A percentile compares a stretch with the other conserved stretches of the same genome.
phyloP scores from a whole-genome alignment of 2,329 filamentous ascomycete genomes.

The Cladosporium cucumerinum region DNA sequence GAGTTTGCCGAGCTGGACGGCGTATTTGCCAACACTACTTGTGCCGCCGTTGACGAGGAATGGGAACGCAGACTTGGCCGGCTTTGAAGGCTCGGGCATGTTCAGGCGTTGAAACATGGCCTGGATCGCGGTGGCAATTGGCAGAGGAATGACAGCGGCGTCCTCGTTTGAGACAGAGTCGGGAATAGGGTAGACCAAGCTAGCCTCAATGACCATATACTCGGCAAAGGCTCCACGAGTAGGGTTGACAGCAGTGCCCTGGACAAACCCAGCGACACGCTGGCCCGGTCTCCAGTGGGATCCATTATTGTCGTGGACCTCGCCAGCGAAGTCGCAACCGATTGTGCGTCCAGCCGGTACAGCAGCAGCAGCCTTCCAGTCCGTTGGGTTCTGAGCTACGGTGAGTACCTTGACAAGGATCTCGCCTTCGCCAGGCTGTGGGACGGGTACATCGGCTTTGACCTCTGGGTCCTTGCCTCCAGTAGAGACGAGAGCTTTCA shows the following conservation, averaged over 20 bases:
- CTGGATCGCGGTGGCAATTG: slow-evolving; percentile 40
- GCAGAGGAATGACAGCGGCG: slow-evolving; percentile 40
- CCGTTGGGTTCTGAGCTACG: slow-evolving; percentile 30
- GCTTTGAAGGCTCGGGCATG: slow-evolving; percentile 44
- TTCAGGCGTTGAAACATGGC: slow-evolving; percentile 44
- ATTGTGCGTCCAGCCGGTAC: slow-evolving; percentile 21
- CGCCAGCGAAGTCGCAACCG: slow-evolving; percentile 32
- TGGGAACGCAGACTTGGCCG: slow-evolving; percentile 32
- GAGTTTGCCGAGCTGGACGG: slow-evolving; percentile 44
- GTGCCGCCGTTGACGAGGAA: slow-evolving; percentile 37
- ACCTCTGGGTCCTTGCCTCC: slow-evolving; percentile 17
- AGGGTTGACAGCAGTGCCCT: slow-evolving; percentile 13
- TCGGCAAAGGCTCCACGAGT: slow-evolving; percentile 25
- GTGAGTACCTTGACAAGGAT: slow-evolving; percentile 28
- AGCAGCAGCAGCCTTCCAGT: slow-evolving; percentile 22
- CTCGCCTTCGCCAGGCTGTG: slow-evolving; percentile 25
- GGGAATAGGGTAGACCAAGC: slow-evolving; percentile 37
- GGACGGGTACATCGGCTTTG: slow-evolving; percentile 23
- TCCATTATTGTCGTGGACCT: slow-evolving; percentile 24
- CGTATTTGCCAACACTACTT: slow-evolving; percentile 33
- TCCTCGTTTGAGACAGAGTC: slow-evolving; percentile 33
- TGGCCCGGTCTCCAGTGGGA: slow-evolving; percentile 12
- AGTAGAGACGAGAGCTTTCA: slow-evolving; percentile 14
- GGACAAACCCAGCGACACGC: slow-evolving; percentile 14
- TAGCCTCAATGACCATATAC: slow-evolving; percentile 30